phyloP scores from a whole-genome alignment of 2,329 filamentous ascomycete species.

The Didymellaceae sp. region DNA sequence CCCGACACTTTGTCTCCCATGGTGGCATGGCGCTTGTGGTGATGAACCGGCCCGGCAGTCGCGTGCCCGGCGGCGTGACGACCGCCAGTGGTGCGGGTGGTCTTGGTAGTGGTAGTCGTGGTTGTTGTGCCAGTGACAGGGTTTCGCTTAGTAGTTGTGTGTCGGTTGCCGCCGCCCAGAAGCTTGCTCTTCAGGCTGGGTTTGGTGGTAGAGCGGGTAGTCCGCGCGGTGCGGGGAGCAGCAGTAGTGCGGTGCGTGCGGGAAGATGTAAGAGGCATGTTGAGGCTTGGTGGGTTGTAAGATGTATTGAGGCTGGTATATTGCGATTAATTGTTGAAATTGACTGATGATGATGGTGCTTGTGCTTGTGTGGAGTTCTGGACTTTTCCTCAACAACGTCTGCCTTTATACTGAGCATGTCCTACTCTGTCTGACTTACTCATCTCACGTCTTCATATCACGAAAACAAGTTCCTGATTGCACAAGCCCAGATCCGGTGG shows the following conservation, averaged over 20 bases:
- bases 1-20: constrained; percentile 81
- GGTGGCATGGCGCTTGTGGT: constrained; percentile 71
- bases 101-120: constrained; percentile 50
- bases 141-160: constrained; percentile 48
- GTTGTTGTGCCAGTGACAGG: constrained; percentile 31
- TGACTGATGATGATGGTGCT: constrained; percentile 6
- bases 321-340: too few relatives aligned
- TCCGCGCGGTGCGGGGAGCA: constrained; percentile 39
- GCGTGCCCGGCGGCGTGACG: constrained; percentile 31
- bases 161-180: constrained; percentile 51
- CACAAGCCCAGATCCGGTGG: constrained; percentile 1
- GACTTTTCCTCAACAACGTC: not conserved
- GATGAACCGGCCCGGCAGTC: constrained; percentile 51
- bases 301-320: constrained; percentile 5
- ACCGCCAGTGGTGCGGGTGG: constrained; percentile 53
- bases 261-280: constrained; percentile 40
- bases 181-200: constrained; percentile 64
- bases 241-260: constrained; percentile 30
- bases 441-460: constrained; percentile 5
- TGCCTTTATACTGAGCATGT: constrained; percentile 17
- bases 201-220: constrained; percentile 48
- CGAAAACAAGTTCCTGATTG: constrained; percentile 30
- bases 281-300: constrained; percentile 17
- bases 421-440: constrained; percentile 1
- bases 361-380: not conserved